Conservation (phyloP, 306 rosid genomes). For the Acacia acuminata region DNA sequence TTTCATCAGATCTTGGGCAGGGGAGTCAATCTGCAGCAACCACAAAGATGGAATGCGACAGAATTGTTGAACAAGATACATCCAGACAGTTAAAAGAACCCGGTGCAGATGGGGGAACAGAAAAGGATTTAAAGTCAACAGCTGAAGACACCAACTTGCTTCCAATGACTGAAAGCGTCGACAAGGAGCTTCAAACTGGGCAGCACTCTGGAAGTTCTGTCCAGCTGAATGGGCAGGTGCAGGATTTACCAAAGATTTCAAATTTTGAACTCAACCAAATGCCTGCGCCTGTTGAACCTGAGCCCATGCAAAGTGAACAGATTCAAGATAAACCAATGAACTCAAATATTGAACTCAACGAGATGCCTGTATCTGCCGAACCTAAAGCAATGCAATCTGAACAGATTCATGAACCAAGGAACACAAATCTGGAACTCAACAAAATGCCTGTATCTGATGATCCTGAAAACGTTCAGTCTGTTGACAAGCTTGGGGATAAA, state of each 20-base stretch:
- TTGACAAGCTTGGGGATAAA: conserved; percentile 23
- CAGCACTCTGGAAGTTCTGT: conserved; percentile 9
- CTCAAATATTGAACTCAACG: not conserved
- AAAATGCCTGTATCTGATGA: conserved; percentile 19
- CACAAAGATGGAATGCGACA: not conserved
- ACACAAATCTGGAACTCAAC: not conserved
- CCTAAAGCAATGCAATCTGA: not conserved
- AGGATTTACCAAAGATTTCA: not conserved
- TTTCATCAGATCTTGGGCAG: not conserved
- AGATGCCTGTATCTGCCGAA: not conserved
- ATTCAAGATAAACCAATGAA: not conserved
- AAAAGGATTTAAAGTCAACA: conserved; percentile 24
- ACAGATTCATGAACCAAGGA: not conserved
- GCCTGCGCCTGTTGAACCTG: not conserved
- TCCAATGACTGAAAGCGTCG: not conserved
- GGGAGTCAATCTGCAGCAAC: conserved; percentile 17
- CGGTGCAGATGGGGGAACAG: not conserved
- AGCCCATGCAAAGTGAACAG: not conserved
- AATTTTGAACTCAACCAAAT: not conserved
- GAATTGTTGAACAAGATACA: not conserved
- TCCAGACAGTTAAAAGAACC: not conserved
- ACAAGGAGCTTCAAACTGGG: conserved; percentile 31
- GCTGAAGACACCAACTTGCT: conserved; percentile 28
- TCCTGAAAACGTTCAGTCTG: conserved; percentile 28
- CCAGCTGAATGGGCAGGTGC: conserved; percentile 14